Base-by-base conservation (phyloP, 1,284 basidiomycete genomes). In the Melampsora allii-populina region DNA sequence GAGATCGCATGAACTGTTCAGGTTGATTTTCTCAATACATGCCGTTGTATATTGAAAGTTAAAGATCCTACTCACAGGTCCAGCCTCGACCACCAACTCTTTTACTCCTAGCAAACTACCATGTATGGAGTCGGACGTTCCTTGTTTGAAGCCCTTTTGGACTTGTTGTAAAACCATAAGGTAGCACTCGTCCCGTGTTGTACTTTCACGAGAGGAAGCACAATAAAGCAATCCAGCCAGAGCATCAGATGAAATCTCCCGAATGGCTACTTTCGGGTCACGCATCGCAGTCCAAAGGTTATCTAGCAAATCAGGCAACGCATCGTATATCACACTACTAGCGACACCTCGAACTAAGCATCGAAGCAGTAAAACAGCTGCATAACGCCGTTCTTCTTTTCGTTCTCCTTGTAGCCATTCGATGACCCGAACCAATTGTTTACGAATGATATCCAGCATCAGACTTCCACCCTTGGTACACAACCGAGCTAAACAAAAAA, bases 81-180 rank as follows among this genome's bases (percentile, higher is more conserved):
- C 92, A 45, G 93, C 94, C 81, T 97, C 92, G 74, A 95, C 86
- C 14, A 98, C 83, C 42, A 99, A 85, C 80, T 96, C 92, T 67
- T 93, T 89, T 81, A 94, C 93, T 12, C 94, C 95, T 68, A 98
- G 85, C 46, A 99, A 81, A 21, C 92, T 94, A 1, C 95, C 96
- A 78, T 98, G 93, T 58, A 98, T 92, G 31, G 92, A 86, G 83
- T 91, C 95, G 79, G 82, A 80, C 21, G 89, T 87, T 3, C 87
- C 85, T 81, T 88, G 89, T 81, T 90, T 90, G 69, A 98, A 83
- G 0, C 94, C 95, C 73, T 86, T 84, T 80, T 93, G 91, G 4
- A 94, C 93, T 79, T 98, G 94, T 77, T 91, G 88, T 73, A 95
- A 86, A 27, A 96, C 90, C 83, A 89, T 89, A 76, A 84, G 83